Evolutionary conservation across 2,329 filamentous ascomycete species (phyloP).

Genomic region (Rhexocercosporidium sp.): DNA sequence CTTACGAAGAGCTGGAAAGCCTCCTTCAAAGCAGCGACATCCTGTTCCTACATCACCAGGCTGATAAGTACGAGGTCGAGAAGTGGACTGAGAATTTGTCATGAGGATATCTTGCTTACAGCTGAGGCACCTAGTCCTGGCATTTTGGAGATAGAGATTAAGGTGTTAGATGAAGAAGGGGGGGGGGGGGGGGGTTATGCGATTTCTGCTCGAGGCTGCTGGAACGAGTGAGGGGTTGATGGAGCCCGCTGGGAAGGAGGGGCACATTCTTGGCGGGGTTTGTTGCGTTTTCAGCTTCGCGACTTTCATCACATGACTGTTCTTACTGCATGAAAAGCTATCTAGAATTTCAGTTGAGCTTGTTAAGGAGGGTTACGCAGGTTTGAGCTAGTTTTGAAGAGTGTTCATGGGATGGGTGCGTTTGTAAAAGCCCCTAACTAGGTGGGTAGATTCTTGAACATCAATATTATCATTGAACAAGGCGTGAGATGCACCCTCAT

Average conservation of each 20-base stretch:
- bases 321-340: not conserved
- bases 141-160: not conserved
- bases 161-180: not conserved
- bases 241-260: conserved; percentile 12
- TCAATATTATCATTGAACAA: too few relatives aligned
- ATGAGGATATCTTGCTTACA: not conserved
- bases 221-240: conserved; percentile 11
- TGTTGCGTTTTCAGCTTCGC: not conserved
- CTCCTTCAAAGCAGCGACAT: conserved; percentile 26
- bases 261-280: conserved; percentile 1
- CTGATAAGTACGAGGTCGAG: not conserved
- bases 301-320: conserved; percentile 6
- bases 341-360: not conserved
- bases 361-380: not conserved
- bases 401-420: not conserved
- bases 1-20: conserved; percentile 29
- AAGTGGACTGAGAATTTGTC: not conserved
- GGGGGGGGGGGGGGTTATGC: not conserved
- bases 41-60: not conserved
- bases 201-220: conserved; percentile 2
- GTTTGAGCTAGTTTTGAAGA: not conserved
- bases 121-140: conserved; percentile 6
- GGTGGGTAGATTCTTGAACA: too few relatives aligned
- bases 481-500: too few relatives aligned
- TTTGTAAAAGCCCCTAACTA: too few relatives aligned